These are phyloP conservation scores for Wilcoxina mikolae DNA, from an alignment of 495 filamentous ascomycete species.

Conservation along the genomic window DNA sequence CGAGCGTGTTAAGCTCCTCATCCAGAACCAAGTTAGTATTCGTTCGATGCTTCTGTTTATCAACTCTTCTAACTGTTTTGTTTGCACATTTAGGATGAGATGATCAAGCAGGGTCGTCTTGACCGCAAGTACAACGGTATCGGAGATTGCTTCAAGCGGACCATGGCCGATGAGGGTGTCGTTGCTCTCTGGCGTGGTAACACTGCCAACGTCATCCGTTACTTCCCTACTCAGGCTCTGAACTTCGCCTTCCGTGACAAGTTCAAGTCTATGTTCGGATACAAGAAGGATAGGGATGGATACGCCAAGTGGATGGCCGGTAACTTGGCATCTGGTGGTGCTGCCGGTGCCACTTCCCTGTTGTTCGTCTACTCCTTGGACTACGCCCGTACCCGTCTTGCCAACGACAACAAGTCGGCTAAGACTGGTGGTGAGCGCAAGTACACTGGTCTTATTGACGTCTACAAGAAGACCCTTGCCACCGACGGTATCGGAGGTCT, in stretches of 20 bases:
- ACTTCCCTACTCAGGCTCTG: conserved; percentile 99
- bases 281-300: conserved; percentile 98
- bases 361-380: conserved; percentile 99
- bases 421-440: conserved; percentile 95
- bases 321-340: conserved; percentile 99
- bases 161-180: conserved; percentile 63
- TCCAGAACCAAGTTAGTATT: conserved; percentile 93
- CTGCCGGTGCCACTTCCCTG: conserved; percentile 97
- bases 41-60: neutral
- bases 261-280: conserved; percentile 99
- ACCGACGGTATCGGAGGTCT: conserved; percentile 97
- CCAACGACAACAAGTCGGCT: conserved; percentile 97
- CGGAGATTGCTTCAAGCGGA: conserved; percentile 83
- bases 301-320: conserved; percentile 99
- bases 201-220: conserved; percentile 99
- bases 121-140: conserved; percentile 95
- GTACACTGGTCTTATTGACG: conserved; percentile 98
- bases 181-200: conserved; percentile 96
- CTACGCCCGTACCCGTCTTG: conserved; percentile 99
- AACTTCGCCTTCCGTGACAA: conserved; percentile 99
- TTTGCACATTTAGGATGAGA: conserved; percentile 99
- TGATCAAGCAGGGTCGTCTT: conserved; percentile 96
- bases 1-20: conserved; percentile 99
- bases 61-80: conserved; percentile 7
- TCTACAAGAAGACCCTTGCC: conserved; percentile 99